Percentiles rank a stretch among this genome's conserved stretches.
Evolutionary conservation across 306 rosid genomes (phyloP).

Genomic region (Styphnolobium japonicum): DNA sequence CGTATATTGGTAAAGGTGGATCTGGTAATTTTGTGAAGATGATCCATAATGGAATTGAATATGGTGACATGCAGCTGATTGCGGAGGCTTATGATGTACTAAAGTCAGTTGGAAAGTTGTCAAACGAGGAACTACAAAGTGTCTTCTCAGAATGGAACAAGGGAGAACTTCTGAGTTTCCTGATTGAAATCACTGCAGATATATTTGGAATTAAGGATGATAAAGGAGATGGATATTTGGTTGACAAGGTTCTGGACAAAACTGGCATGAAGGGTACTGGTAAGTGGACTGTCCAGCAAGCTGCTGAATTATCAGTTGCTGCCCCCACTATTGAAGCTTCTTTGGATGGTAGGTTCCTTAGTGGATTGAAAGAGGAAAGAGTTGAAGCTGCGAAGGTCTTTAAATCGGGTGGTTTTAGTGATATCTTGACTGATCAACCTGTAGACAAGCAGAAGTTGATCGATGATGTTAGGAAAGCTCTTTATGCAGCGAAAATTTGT

Average conservation of each 20-base stretch:
- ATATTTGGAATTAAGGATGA: constrained; percentile 80
- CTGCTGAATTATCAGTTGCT: constrained; percentile 79
- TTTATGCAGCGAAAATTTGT: constrained; percentile 75
- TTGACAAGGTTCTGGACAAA: constrained; percentile 82
- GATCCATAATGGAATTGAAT: constrained; percentile 80
- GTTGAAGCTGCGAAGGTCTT: constrained; percentile 68
- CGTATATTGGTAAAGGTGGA: constrained; percentile 77
- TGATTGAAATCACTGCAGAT: constrained; percentile 78
- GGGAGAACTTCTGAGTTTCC: constrained; percentile 76
- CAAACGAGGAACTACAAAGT: constrained; percentile 61
- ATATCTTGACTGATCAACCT: constrained; percentile 42
- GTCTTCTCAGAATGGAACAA: constrained; percentile 79
- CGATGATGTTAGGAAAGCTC: constrained; percentile 80
- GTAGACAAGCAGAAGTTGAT: constrained; percentile 65
- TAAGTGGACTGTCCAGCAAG: constrained; percentile 89
- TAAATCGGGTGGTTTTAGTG: constrained; percentile 53
- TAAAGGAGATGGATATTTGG: constrained; percentile 71
- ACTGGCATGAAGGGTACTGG: constrained; percentile 90
- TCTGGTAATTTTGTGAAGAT: constrained; percentile 86
- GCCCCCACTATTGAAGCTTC: constrained; percentile 82
- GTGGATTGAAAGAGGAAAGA: constrained; percentile 79
- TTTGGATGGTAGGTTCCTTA: constrained; percentile 78
- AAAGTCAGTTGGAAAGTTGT: constrained; percentile 74
- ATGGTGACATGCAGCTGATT: constrained; percentile 87
- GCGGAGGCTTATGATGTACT: constrained; percentile 85